Base-by-base conservation (phyloP, 257 asterid genomes). In the Ehretia macrophylla region DNA sequence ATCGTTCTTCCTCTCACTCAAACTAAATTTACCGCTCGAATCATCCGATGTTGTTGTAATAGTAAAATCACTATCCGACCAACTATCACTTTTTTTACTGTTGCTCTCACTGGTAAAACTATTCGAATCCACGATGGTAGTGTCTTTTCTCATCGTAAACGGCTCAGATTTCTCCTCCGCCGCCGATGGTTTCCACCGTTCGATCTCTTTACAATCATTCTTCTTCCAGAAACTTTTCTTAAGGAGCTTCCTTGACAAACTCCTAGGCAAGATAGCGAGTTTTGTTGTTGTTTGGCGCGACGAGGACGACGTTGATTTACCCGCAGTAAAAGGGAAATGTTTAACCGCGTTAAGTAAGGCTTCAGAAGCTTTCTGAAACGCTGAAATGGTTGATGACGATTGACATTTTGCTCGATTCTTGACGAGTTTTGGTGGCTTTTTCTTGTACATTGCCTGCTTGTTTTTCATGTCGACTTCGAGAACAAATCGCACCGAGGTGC, bases 1-100 rank as follows among this genome's bases (percentile, higher is more conserved):
- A 55, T 67, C 75, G 66, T 75, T 51, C 17, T 6, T 18, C 16
- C 4, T 59, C 55, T 37, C 60, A 4, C 63, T 66, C 16, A 32
- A 61, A 61, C 9, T 10, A 40, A 76, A 79, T 50, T 69, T 69
- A 62, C 67, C 74, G 55, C 75, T 72, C 17, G 61, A 44, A 46
- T 66, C 62, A 18, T 68, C 83, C 8, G 86, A 67, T 32, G 66
- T 52, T 32, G 66, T 52, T 0, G 39, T 52, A 52, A 52, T 75
- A 1, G 95, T 79, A 68, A 81, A 77, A 71, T 79, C 85, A 62
- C 80, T 73, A 22, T 69, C 87, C 17, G 78, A 75, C 82, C 90
- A 83, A 61, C 80, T 72, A 67, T 56, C 60, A 57, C 83, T 75
- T 17, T 52, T 52, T 52, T 80, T 71, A 5, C 73, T 49, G 1